Evolutionary conservation across 192 early-diverging fungal species (phyloP).

Genomic region (Coemansia sp.): DNA sequence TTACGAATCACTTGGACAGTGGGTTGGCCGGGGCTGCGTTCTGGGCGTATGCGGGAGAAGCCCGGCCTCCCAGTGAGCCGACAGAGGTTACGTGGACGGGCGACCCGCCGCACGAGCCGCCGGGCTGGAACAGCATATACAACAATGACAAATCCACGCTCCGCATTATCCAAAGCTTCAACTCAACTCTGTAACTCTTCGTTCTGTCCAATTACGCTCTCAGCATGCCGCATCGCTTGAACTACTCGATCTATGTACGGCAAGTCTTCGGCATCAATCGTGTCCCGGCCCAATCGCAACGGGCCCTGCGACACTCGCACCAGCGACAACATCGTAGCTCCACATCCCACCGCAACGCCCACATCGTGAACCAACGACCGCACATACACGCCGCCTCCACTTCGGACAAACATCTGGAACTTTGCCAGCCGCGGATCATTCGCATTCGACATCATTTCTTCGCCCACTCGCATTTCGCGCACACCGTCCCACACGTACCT

Average conservation of each 20-base stretch:
- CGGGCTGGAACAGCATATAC: slow-evolving; percentile 68
- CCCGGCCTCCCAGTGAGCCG: slow-evolving; percentile 33
- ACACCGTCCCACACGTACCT: slow-evolving; percentile 17
- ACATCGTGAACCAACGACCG: slow-evolving; percentile 71
- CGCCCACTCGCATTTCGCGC: slow-evolving; percentile 6
- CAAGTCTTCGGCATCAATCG: slow-evolving; percentile 47
- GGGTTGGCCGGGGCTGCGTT: slow-evolving; percentile 54
- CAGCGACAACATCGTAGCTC: slow-evolving; percentile 63
- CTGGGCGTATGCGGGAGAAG: slow-evolving; percentile 64
- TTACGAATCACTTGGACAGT: background rate
- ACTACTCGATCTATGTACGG: slow-evolving; percentile 24
- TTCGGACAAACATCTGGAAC: slow-evolving; percentile 61
- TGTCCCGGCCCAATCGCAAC: slow-evolving; percentile 51
- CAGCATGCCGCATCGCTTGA: slow-evolving; percentile 24
- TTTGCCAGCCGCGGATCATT: slow-evolving; percentile 31
- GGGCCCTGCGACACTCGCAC: slow-evolving; percentile 60
- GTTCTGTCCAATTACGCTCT: slow-evolving; percentile 3
- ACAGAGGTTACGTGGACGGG: slow-evolving; percentile 52
- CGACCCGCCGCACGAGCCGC: slow-evolving; percentile 61
- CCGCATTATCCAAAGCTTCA: slow-evolving; percentile 12
- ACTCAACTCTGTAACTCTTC: background rate
- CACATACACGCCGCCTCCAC: slow-evolving; percentile 73
- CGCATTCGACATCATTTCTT: slow-evolving; percentile 13
- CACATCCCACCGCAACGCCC: slow-evolving; percentile 55
- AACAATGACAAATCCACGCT: slow-evolving; percentile 52